Conservation (phyloP, 2,329 filamentous ascomycete genomes). For the Colletotrichum somersetense region DNA sequence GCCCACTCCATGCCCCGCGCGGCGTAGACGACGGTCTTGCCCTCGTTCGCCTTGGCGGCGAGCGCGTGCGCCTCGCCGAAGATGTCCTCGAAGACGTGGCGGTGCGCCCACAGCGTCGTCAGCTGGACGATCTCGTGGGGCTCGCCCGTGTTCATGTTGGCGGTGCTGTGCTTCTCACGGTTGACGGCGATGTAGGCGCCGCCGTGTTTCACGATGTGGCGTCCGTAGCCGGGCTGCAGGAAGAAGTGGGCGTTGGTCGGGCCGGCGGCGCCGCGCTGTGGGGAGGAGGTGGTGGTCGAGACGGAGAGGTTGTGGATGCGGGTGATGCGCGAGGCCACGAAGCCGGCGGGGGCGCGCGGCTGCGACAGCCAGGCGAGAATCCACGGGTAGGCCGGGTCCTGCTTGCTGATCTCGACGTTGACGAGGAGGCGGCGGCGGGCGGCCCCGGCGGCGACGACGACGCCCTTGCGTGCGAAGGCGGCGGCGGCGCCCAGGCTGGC, state of each 20-base stretch:
- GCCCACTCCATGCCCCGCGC: constrained; percentile 88
- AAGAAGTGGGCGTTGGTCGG: constrained; percentile 84
- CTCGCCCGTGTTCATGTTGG: constrained; percentile 84
- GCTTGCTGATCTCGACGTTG: constrained; percentile 94
- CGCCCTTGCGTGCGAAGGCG: constrained; percentile 82
- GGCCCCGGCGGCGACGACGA: constrained; percentile 78
- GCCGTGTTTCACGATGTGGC: constrained; percentile 87
- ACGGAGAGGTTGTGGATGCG: constrained; percentile 72
- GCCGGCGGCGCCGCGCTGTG: constrained; percentile 66
- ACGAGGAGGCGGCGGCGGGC: constrained; percentile 89
- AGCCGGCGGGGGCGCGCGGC: constrained; percentile 75
- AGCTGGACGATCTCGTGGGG: constrained; percentile 95
- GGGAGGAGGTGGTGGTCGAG: constrained; percentile 65
- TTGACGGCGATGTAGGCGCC: constrained; percentile 90
- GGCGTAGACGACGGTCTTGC: constrained; percentile 93
- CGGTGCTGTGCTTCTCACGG: constrained; percentile 86
- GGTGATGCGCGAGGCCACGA: constrained; percentile 68
- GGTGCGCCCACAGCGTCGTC: constrained; percentile 90
- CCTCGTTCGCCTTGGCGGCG: constrained; percentile 84
- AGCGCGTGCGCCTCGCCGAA: constrained; percentile 89
- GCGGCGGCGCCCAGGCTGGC: constrained; percentile 87
- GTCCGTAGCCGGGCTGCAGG: constrained; percentile 90
- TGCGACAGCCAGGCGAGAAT: constrained; percentile 94
- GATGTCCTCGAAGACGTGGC: constrained; percentile 89
- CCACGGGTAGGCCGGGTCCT: constrained; percentile 94